Percentiles rank a stretch among this genome's conserved stretches.
These are phyloP conservation scores for Crassisporium funariophilum DNA, from an alignment of 768 basidiomycete genomes.

Conservation along the genomic window DNA sequence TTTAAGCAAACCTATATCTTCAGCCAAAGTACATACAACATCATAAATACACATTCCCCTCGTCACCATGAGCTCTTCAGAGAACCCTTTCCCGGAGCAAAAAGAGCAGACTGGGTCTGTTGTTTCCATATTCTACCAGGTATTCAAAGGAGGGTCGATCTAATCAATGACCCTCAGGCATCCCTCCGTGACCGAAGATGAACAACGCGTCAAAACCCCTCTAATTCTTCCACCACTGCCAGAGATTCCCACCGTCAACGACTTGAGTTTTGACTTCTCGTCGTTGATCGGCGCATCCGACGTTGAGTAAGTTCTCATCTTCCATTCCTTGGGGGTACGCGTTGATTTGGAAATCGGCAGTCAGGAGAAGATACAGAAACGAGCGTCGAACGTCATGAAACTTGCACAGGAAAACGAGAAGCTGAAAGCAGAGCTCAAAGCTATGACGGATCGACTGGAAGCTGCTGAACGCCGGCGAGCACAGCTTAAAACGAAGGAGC, in stretches of 20 bases:
- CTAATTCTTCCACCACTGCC: constrained; percentile 41
- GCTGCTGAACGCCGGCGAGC: constrained; percentile 68
- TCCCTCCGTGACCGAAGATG: constrained; percentile 7
- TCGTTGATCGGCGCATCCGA: constrained; percentile 42
- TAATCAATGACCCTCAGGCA: constrained; percentile 32
- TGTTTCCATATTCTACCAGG: constrained; percentile 19
- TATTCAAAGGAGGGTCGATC: constrained; percentile 23
- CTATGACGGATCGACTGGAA: constrained; percentile 74
- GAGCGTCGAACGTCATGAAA: constrained; percentile 76
- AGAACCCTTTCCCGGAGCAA: constrained; percentile 11
- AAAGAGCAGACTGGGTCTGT: constrained; percentile 38
- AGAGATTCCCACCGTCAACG: constrained; percentile 53
- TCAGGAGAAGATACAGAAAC: constrained; percentile 60
- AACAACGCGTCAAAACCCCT: constrained; percentile 5
- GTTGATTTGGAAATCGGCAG: constrained; percentile 33
- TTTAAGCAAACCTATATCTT: constrained; percentile 2
- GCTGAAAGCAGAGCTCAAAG: constrained; percentile 72
- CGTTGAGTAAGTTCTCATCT: constrained; percentile 49
- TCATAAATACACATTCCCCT: not conserved
- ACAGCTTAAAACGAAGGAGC: constrained; percentile 42
- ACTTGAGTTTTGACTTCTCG: constrained; percentile 46
- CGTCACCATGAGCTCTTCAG: constrained; percentile 28
- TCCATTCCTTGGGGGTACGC: constrained; percentile 9
- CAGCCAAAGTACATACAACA: not conserved
- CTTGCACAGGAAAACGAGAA: constrained; percentile 80